Evolutionary conservation across 225 moss, liverwort and hornwort species (phyloP).

Genomic region (Marchantia polymorpha): DNA sequence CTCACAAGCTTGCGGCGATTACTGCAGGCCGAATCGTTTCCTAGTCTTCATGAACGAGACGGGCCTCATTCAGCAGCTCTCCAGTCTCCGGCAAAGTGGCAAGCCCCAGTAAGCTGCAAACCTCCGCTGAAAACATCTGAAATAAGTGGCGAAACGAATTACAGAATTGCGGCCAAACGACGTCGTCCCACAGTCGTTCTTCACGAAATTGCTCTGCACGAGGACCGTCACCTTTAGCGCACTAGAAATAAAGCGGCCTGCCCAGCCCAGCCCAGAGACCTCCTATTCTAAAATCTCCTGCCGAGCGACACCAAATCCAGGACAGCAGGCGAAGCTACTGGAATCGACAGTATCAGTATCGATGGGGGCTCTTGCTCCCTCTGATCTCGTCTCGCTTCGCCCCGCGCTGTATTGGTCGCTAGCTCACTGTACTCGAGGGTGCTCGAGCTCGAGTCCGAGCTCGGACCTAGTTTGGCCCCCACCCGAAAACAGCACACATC

Average conservation of each 20-base stretch:
- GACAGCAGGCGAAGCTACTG: not conserved
- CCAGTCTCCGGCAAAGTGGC: not conserved
- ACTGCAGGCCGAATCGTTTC: not conserved
- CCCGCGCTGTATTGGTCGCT: too few species aligned
- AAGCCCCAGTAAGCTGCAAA: not conserved
- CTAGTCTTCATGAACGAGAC: constrained; percentile 4
- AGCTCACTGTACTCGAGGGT: too few species aligned
- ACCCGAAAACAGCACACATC: too few species aligned
- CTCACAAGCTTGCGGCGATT: not conserved
- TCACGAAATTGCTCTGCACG: not conserved
- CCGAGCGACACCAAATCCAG: not conserved
- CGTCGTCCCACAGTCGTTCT: not conserved
- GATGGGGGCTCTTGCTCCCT: too few species aligned
- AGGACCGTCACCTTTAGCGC: not conserved
- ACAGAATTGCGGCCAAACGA: not conserved
- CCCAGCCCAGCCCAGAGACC: not conserved
- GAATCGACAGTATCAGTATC: not conserved
- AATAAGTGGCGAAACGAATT: not conserved
- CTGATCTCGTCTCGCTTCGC: too few species aligned
- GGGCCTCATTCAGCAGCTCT: not conserved
- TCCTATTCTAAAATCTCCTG: not conserved
- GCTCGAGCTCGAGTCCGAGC: too few species aligned
- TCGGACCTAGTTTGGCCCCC: too few species aligned
- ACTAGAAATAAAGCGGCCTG: not conserved
- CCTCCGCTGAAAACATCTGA: not conserved